Conservation (phyloP, 805 yeast species). For the Brettanomyces sp. region DNA sequence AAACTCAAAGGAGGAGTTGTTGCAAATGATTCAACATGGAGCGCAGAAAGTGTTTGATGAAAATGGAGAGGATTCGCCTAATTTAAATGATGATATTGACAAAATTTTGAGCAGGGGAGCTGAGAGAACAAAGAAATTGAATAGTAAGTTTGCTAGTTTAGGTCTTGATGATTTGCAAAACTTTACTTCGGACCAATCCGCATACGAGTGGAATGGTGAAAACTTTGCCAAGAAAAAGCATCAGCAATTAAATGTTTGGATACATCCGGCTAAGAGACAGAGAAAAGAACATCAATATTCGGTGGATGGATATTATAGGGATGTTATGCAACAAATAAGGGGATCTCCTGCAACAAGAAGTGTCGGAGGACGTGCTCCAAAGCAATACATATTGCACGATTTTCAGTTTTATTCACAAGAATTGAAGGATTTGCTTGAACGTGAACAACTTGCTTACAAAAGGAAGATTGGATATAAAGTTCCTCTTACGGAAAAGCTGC, state of each 20-base stretch:
- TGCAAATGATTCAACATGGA: conserved; percentile 95
- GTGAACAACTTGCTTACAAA: conserved; percentile 58
- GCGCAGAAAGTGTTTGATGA: conserved; percentile 78
- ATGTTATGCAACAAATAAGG: conserved; percentile 40
- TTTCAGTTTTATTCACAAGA: conserved; percentile 63
- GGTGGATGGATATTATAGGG: conserved; percentile 68
- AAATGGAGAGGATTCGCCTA: conserved; percentile 13
- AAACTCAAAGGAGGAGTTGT: conserved; percentile 69
- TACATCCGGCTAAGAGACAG: conserved; percentile 68
- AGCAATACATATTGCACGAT: conserved; percentile 53
- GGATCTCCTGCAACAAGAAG: conserved; percentile 31
- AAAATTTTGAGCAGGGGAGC: conserved; percentile 73
- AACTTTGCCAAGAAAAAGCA: conserved; percentile 56
- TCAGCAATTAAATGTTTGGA: conserved; percentile 45
- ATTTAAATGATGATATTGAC: conserved; percentile 61
- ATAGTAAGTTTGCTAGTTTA: conserved; percentile 72
- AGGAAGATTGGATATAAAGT: conserved; percentile 51
- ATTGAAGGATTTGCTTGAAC: conserved; percentile 42
- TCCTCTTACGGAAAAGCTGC: conserved; percentile 27
- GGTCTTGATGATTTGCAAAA: conserved; percentile 92
- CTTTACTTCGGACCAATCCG: conserved; percentile 72
- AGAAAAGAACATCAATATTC: conserved; percentile 73
- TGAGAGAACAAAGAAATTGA: conserved; percentile 67
- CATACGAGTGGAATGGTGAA: conserved; percentile 96
- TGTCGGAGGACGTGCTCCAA: conserved; percentile 47